Base-by-base conservation (phyloP, 2,329 filamentous ascomycete species). In the Calonectria naviculata region DNA sequence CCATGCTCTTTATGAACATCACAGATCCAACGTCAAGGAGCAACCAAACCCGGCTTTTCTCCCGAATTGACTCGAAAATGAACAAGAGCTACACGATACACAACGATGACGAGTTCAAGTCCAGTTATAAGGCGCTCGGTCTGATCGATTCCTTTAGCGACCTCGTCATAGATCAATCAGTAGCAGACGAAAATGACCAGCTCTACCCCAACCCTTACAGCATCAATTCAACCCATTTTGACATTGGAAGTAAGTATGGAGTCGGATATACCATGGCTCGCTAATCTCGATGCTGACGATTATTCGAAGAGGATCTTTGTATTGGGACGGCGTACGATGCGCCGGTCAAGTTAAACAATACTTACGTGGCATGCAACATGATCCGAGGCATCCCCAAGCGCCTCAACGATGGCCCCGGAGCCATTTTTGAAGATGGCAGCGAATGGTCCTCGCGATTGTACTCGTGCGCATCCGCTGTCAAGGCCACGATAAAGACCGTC, bases 401-500 rank as follows among this genome's bases (percentile, higher is more conserved):
- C 15, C 65, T 74, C 0, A 83, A 86, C 61, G 81, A 79, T 1
- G 80, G 78, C 0, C 72, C 76, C 2, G 74, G 78, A 1, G 68
- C 84, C 0, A 70, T 85, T 5, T 82, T 83, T 34, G 83, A 86
- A 24, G 79, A 80, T 7, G 81, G 81, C 8, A 83, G 83, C 15
- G 67, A 76, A 46, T 88, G 85, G 85, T 81, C 82, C 0, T 78
- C 81, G 5, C 81, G 83, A 0, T 70, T 88, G 1, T 86, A 87
- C 66, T 78, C 80, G 0, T 88, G 86, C 70, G 84, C 85, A 0
- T 82, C 80, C 0, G 77, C 83, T 0, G 68, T 83, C 7, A 83
- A 83, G 56, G 85, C 85, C 6, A 81, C 79, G 1, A 80, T 88
- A 70, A 87, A 87, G 66, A 85, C 82, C 0, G 84, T 86, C 8